These are phyloP conservation scores for Candida suzukii DNA, from an alignment of 805 yeast species.

Conservation along the genomic window DNA sequence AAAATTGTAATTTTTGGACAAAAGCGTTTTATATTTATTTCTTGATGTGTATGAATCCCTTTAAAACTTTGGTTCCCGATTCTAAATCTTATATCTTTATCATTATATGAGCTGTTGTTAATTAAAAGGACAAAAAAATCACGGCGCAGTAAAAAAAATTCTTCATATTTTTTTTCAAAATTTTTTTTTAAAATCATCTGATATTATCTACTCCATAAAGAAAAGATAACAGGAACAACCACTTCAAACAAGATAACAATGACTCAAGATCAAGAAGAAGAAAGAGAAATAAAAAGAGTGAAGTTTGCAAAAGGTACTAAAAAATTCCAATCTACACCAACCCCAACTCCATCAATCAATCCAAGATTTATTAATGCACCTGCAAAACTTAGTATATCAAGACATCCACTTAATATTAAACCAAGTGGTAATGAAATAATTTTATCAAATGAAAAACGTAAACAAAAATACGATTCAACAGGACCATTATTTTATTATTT, in stretches of 20 bases:
- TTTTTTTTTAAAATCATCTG: no score
- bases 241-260: background rate
- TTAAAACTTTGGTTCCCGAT: no score
- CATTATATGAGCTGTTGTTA: no score
- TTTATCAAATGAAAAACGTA: constrained; percentile 11
- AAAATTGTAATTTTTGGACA: no score
- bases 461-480: constrained; percentile 28
- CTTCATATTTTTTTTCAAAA: no score
- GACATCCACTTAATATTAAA: constrained; percentile 67
- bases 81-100: no score
- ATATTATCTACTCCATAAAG: no score
- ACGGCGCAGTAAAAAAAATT: no score
- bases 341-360: background rate
- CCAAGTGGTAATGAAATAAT: constrained; percentile 60
- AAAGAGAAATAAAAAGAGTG: background rate
- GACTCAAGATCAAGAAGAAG: background rate
- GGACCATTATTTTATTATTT: constrained; percentile 44
- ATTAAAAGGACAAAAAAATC: no score
- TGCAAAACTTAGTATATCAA: constrained; percentile 20
- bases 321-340: background rate
- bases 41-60: no score
- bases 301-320: background rate
- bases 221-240: no score
- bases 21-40: no score
- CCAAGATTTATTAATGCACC: constrained; percentile 14